These are phyloP conservation scores for Kluyveromyces lactis DNA, from an alignment of 805 yeast genomes.

Conservation along the genomic window DNA sequence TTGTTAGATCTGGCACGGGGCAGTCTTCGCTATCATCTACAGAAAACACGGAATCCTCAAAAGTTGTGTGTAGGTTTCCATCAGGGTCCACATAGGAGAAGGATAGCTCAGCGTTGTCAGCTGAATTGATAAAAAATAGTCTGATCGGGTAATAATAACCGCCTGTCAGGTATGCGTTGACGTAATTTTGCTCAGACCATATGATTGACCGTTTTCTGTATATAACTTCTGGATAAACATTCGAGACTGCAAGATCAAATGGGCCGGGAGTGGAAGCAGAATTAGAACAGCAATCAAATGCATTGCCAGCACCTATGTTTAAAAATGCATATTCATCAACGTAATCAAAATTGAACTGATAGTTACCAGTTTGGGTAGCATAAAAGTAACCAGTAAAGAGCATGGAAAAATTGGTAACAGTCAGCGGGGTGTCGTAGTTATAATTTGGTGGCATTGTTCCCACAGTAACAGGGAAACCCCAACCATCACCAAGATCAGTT, in stretches of 20 bases:
- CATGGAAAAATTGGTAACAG: conserved; percentile 15
- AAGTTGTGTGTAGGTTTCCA: conserved; percentile 12
- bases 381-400: conserved; percentile 20
- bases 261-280: too few relatives aligned
- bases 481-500: background rate
- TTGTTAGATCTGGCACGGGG: conserved; percentile 1
- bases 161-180: conserved; percentile 14
- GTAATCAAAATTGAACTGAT: conserved; percentile 15
- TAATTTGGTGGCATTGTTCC: background rate
- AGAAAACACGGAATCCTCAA: conserved; percentile 12
- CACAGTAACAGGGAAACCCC: background rate
- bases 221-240: background rate
- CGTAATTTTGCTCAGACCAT: too few relatives aligned
- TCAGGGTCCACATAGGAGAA: conserved; percentile 15
- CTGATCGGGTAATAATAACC: conserved; percentile 28
- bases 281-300: conserved; percentile 28
- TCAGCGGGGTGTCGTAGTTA: background rate
- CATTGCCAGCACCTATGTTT: conserved; percentile 24
- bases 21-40: conserved; percentile 5
- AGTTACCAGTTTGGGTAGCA: conserved; percentile 25
- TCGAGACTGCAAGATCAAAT: background rate
- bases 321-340: conserved; percentile 30
- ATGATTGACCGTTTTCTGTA: background rate
- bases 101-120: conserved; percentile 10
- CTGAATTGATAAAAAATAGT: conserved; percentile 18